Evolutionary conservation across 129 eudicot genomes (phyloP).

Genomic region (Chrysanthemum makinoi): DNA sequence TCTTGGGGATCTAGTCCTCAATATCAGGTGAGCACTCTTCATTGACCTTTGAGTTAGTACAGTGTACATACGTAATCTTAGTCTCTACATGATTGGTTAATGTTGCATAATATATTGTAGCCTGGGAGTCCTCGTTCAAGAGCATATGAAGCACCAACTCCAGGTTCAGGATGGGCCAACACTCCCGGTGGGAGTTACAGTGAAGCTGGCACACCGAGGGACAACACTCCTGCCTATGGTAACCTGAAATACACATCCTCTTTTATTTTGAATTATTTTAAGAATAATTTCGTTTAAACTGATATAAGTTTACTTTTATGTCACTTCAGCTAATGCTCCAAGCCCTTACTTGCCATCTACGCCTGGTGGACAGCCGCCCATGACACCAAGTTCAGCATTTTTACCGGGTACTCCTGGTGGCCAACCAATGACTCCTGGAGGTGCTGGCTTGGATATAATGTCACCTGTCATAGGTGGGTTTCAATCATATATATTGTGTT

Average conservation of each 20-base stretch:
- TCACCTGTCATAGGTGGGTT: slow-evolving; percentile 84
- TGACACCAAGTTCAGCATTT: slow-evolving; percentile 98
- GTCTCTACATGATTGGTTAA: background rate
- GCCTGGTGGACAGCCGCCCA: slow-evolving; percentile 97
- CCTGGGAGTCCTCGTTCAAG: slow-evolving; percentile 92
- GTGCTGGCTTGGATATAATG: slow-evolving; percentile 94
- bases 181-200: slow-evolving; percentile 75
- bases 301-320: background rate
- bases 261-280: background rate
- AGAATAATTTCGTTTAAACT: background rate
- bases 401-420: slow-evolving; percentile 99
- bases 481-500: background rate
- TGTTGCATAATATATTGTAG: slow-evolving; percentile 33
- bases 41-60: background rate
- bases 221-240: slow-evolving; percentile 76
- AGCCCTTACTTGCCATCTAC: slow-evolving; percentile 98
- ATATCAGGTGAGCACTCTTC: slow-evolving; percentile 58
- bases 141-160: slow-evolving; percentile 95
- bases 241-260: background rate
- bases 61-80: background rate
- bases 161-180: slow-evolving; percentile 92
- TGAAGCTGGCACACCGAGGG: slow-evolving; percentile 97
- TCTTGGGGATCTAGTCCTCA: slow-evolving; percentile 97
- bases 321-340: slow-evolving; percentile 87
- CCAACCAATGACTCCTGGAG: slow-evolving; percentile 98